Evolutionary conservation across 805 yeast genomes (phyloP).

Genomic region (Cyberlindnera maritima): DNA sequence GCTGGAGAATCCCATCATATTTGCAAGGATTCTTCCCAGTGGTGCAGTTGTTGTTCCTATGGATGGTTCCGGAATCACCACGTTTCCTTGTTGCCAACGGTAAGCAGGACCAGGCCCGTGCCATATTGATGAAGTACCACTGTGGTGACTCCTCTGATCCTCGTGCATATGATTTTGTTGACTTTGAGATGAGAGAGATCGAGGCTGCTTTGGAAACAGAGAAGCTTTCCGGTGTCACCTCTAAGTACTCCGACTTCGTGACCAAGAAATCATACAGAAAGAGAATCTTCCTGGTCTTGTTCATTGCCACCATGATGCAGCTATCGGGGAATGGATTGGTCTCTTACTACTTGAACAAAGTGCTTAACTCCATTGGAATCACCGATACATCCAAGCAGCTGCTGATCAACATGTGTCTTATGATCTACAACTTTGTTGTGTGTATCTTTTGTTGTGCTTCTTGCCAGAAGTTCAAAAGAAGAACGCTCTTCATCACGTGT

Average conservation of each 20-base stretch:
- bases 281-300: conserved; percentile 35
- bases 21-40: conserved; percentile 32
- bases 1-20: conserved; percentile 54
- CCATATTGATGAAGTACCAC: conserved; percentile 37
- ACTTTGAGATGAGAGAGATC: conserved; percentile 40
- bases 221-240: neutral
- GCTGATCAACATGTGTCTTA: too few species aligned
- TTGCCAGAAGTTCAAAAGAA: conserved; percentile 30
- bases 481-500: conserved; percentile 36
- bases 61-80: too few species aligned
- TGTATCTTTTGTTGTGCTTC: conserved; percentile 6
- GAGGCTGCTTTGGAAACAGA: conserved; percentile 5
- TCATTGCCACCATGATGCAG: conserved; percentile 38
- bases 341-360: conserved; percentile 29
- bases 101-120: conserved; percentile 39
- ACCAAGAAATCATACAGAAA: conserved; percentile 35
- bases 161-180: conserved; percentile 27
- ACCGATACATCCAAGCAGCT: too few species aligned
- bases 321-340: conserved; percentile 52
- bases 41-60: too few species aligned
- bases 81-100: too few species aligned
- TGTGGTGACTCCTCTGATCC: conserved; percentile 31
- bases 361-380: too few species aligned
- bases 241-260: conserved; percentile 37
- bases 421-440: too few species aligned